phyloP scores from a whole-genome alignment of 257 asterid genomes.

The Solanum dulcamara region DNA sequence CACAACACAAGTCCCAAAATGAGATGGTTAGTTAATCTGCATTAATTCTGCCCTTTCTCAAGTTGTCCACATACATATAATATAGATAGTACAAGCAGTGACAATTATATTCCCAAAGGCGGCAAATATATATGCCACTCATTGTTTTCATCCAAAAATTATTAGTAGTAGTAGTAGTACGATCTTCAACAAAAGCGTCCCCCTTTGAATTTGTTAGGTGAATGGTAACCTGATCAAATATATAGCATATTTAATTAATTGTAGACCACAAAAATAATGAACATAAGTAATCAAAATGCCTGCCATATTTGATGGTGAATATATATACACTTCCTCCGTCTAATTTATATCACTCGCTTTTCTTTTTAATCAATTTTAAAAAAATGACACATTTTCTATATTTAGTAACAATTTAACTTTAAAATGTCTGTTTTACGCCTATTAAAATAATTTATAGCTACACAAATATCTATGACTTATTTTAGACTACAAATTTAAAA shows the following conservation, averaged over 20 bases:
- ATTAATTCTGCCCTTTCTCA: background rate
- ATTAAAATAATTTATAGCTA: background rate
- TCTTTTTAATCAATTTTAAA: too few species aligned
- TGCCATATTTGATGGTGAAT: background rate
- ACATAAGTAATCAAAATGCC: background rate
- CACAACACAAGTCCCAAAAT: background rate
- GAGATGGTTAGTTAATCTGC: background rate
- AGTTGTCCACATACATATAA: background rate
- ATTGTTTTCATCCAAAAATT: background rate
- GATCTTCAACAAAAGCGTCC: background rate
- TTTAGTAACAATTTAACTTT: background rate
- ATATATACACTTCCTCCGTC: too few species aligned
- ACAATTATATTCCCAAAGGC: background rate
- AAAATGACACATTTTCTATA: too few species aligned
- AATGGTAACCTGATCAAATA: conserved; percentile 9
- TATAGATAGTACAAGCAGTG: background rate
- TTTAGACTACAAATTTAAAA: too few species aligned
- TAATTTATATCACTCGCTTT: too few species aligned
- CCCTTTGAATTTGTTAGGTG: background rate
- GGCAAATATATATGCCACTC: background rate
- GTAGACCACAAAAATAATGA: background rate
- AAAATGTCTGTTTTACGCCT: background rate
- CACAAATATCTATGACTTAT: too few species aligned
- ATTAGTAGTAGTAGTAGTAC: background rate
- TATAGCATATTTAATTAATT: background rate